A percentile compares a stretch with the other conserved stretches of the same genome.
phyloP scores from a whole-genome alignment of 2,329 filamentous ascomycete species.

The Phyllachora maydis region DNA sequence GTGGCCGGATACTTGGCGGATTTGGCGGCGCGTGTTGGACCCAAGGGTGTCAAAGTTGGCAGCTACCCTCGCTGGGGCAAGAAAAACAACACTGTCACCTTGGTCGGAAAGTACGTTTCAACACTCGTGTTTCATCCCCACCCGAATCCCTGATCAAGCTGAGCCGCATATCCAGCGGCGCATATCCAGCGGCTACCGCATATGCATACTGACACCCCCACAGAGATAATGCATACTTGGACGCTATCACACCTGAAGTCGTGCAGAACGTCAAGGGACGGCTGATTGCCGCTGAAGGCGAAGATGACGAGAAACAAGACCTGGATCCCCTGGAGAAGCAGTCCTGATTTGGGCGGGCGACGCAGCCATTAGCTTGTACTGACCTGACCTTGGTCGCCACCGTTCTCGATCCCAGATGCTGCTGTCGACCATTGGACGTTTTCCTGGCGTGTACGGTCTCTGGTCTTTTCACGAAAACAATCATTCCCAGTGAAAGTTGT shows the following conservation, averaged over 20 bases:
- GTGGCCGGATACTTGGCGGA: conserved; percentile 70
- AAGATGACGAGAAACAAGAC: conserved; percentile 47
- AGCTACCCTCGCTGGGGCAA: conserved; percentile 90
- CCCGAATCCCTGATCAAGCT: neutral
- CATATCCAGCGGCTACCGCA: conserved; percentile 5
- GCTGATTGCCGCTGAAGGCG: conserved; percentile 49
- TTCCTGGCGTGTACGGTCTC: no score
- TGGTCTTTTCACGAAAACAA: no score
- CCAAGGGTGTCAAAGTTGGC: conserved; percentile 74
- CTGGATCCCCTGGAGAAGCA: no score
- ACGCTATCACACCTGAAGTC: conserved; percentile 60
- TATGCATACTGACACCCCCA: conserved; percentile 47
- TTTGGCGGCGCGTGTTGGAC: conserved; percentile 51
- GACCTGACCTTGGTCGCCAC: no score
- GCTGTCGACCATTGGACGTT: no score
- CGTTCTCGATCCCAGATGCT: no score
- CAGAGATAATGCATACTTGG: no score
- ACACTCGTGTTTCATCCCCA: no score
- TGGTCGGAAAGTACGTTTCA: conserved; percentile 44
- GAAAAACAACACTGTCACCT: conserved; percentile 69
- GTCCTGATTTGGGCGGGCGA: no score
- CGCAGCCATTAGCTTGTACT: no score
- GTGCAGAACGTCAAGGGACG: conserved; percentile 54
- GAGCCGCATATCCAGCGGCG: neutral
- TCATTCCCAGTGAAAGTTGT: no score